A percentile compares a stretch with the other conserved stretches of the same genome.
phyloP scores from a whole-genome alignment of 352 stramenopile genomes.

The Phytophthora pinifolia region DNA sequence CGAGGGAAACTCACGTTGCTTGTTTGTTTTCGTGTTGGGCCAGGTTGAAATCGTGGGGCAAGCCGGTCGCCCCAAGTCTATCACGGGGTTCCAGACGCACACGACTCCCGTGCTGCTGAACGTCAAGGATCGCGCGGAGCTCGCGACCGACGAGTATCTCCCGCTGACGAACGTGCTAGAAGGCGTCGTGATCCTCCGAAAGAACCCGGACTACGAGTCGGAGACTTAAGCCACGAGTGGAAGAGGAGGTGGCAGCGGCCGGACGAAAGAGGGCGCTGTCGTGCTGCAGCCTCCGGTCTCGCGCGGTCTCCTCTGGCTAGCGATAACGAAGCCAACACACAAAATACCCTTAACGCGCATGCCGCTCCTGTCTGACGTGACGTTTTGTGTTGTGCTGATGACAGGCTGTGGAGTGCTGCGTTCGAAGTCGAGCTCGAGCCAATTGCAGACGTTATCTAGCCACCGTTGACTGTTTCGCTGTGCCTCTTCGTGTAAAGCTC shows the following conservation, averaged over 20 bases:
- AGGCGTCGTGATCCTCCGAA: constrained; percentile 98
- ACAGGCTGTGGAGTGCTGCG: not conserved
- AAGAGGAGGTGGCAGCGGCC: constrained; percentile 8
- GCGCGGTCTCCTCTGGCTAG: constrained; percentile 19
- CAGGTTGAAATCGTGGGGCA: constrained; percentile 98
- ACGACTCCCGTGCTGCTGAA: constrained; percentile 98
- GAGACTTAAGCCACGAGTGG: constrained; percentile 56
- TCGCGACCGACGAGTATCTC: constrained; percentile 98
- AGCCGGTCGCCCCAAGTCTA: constrained; percentile 98
- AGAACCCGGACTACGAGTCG: constrained; percentile 94
- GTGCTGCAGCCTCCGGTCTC: constrained; percentile 12
- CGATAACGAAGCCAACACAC: constrained; percentile 36
- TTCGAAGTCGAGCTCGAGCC: constrained; percentile 1
- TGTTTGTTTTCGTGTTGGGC: constrained; percentile 2
- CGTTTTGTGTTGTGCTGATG: constrained; percentile 10
- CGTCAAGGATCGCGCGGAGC: constrained; percentile 97
- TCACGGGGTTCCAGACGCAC: constrained; percentile 99
- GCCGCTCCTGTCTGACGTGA: constrained; percentile 1
- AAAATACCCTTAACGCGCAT: constrained; percentile 34
- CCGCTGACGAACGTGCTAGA: constrained; percentile 96
- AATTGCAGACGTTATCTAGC: constrained; percentile 4
- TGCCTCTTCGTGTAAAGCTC: constrained; percentile 17
- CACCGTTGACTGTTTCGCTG: constrained; percentile 20
- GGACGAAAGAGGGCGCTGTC: constrained; percentile 20
- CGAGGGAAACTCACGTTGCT: constrained; percentile 17